Evolutionary conservation across 1,139 yeast genomes (phyloP).

Genomic region (Zygosaccharomyces sapae): DNA sequence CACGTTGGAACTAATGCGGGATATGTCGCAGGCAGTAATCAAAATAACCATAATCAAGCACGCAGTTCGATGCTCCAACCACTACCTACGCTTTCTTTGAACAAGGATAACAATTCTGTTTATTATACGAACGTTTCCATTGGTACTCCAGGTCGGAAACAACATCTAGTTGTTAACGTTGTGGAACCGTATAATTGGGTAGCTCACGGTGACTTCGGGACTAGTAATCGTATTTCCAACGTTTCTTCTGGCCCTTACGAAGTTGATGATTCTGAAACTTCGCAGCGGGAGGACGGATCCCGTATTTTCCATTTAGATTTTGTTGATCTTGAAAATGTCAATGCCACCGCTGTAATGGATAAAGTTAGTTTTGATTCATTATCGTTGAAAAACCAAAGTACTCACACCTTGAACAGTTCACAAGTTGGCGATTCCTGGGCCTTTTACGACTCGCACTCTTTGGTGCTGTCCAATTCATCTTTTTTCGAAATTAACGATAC

Average conservation of each 20-base stretch:
- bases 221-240: too few species aligned
- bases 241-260: too few species aligned
- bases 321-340: constrained; percentile 22
- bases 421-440: constrained; percentile 1
- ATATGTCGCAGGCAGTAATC: too few species aligned
- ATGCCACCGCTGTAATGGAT: constrained; percentile 28
- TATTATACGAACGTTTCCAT: constrained; percentile 38
- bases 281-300: constrained; percentile 12
- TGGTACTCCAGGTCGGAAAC: constrained; percentile 39
- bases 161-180: constrained; percentile 40
- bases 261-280: too few species aligned
- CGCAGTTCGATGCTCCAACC: not conserved
- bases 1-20: too few species aligned
- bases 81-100: constrained; percentile 25
- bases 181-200: constrained; percentile 45
- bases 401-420: constrained; percentile 2
- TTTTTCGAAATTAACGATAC: constrained; percentile 42
- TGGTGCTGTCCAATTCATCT: constrained; percentile 23
- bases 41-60: too few species aligned
- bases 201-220: constrained; percentile 29
- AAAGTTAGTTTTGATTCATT: constrained; percentile 19
- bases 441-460: constrained; percentile 6
- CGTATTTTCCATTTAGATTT: constrained; percentile 18
- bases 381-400: not conserved
- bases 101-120: constrained; percentile 21